Evolutionary conservation across 2,329 filamentous ascomycete genomes (phyloP), one percentile per base, ranked within the genome.

Genomic region (Aspergillus sp.): DNA sequence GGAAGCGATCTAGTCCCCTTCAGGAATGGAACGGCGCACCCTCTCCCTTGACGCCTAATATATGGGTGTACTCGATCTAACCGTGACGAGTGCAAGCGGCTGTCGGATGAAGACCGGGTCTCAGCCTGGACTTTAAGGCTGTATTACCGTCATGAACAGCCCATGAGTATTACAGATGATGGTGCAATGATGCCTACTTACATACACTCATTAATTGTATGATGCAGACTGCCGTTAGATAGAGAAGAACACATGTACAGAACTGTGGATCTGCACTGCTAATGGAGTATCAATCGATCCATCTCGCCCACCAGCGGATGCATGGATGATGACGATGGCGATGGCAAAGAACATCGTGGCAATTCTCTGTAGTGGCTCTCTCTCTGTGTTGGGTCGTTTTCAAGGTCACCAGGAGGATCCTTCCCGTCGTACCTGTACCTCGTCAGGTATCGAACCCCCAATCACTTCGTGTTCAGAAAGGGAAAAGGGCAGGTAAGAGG

Each of bases 1-100:
- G 61, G 38, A 47, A 55, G 49, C 6, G n/a, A 1, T 8, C 63
- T 63, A 67, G 49, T 38, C 63, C 50, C n/a, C 28, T 60, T 62
- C 13, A 13, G 57, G 61, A 32, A 32, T 60, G 50, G 21, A 13
- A 17, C 19, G 41, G 49, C 30, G 25, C 48, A 53, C 39, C 49
- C 32, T 56, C 52, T 45, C 55, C 58, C 57, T 60, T 49, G 57
- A 59, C 55, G 57, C 57, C 58, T 55, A 47, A 47, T 55, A 47
- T 55, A 39, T 55, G 53, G 39, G 39, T 32, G 25, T 39, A 41
- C 43, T 55, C 39, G 39, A 55, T 47, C 53, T 47, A 30, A 55
- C 28, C 39, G 32, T n/a, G 39, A 55, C 39, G 28, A 43, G 53
- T 36, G 53, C 53, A 55, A 41, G 53, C 53, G 41, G 53, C 53